These are phyloP conservation scores for Lactarius sp. DNA, from an alignment of 768 basidiomycete genomes.

Conservation along the genomic window DNA sequence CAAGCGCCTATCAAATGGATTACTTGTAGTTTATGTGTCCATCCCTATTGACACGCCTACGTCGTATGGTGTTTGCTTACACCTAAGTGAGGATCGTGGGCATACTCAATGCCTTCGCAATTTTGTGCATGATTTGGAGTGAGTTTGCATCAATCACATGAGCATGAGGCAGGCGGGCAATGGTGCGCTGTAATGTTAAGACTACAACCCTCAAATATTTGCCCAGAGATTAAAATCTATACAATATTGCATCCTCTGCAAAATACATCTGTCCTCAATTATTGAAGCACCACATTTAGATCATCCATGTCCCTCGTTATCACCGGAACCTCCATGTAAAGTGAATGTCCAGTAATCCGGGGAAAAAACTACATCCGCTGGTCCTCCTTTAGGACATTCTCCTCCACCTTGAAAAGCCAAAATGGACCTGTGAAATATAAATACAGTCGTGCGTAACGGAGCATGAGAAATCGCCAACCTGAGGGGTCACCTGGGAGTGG, in stretches of 20 bases:
- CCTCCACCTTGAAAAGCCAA: conserved; percentile 55
- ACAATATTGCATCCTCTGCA: not conserved
- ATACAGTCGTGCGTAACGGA: not conserved
- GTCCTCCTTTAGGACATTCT: not conserved
- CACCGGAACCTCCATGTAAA: not conserved
- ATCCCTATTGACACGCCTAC: not conserved
- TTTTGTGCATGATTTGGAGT: too few species aligned
- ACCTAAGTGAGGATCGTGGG: not conserved
- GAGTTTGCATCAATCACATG: too few species aligned
- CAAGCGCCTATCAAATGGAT: not conserved
- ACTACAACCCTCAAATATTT: not conserved
- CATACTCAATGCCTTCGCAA: not conserved
- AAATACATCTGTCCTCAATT: too few species aligned
- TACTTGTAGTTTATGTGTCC: not conserved
- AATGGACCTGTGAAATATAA: conserved; percentile 49
- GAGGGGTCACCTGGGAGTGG: conserved; percentile 52
- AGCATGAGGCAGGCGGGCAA: too few species aligned
- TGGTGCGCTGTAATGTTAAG: too few species aligned
- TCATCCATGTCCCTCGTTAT: not conserved
- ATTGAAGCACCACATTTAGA: not conserved
- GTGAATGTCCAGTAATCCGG: not conserved
- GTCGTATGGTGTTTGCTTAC: not conserved
- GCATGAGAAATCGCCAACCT: conserved; percentile 38
- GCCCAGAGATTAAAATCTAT: not conserved
- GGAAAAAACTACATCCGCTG: conserved; percentile 7